Percentiles rank a stretch among this genome's conserved stretches.
These are phyloP conservation scores for Acanthochlamys bracteata DNA, from an alignment of 106 monocot genomes.

Conservation along the genomic window DNA sequence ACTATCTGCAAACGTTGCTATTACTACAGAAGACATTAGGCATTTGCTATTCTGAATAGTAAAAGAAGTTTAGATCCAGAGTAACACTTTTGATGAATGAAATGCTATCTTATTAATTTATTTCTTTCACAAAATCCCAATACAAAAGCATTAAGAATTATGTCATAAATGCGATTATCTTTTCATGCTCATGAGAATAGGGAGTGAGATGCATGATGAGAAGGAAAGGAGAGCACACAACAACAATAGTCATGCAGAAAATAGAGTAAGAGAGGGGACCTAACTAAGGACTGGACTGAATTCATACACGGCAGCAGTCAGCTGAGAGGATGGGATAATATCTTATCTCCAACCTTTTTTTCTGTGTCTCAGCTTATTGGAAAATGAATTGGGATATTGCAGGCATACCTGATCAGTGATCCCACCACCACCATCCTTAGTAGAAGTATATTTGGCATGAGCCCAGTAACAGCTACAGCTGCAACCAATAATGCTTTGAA, in stretches of 20 bases:
- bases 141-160: no score
- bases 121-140: no score
- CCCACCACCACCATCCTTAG: not conserved
- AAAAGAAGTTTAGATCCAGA: no score
- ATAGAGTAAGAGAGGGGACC: not conserved
- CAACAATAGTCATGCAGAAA: not conserved
- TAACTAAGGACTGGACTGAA: not conserved
- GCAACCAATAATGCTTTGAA: slow-evolving; percentile 1
- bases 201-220: slow-evolving; percentile 3
- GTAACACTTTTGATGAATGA: no score
- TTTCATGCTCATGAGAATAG: not conserved
- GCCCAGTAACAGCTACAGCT: not conserved
- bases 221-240: not conserved
- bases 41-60: no score
- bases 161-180: no score
- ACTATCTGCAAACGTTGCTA: no score
- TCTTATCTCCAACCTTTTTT: not conserved
- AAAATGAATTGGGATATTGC: not conserved
- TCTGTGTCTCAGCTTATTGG: slow-evolving; percentile 2
- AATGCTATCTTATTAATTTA: no score
- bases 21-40: no score
- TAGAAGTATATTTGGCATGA: not conserved
- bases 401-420: slow-evolving; percentile 5
- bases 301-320: slow-evolving; percentile 7
- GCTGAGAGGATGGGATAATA: not conserved